Evolutionary conservation across 352 stramenopile species (phyloP), one percentile per base, ranked within the genome.

Genomic region (Phytophthora idaei): DNA sequence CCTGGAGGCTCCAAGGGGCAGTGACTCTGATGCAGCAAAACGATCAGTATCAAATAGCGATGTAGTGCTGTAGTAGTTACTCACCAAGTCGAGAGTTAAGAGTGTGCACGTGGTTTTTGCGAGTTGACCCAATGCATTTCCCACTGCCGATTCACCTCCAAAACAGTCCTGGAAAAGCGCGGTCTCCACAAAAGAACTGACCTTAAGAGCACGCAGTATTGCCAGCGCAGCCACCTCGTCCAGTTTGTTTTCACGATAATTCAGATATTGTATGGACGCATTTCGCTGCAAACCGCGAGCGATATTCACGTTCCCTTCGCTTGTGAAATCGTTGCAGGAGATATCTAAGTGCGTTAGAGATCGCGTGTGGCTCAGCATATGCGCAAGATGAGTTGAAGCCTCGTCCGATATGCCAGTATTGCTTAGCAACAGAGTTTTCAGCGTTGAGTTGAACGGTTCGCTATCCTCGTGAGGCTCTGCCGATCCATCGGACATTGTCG

Each of bases 111-210:
- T 81, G 1, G 9, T 46, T 32, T 59, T 76, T 8, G 76, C 37
- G 6, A 83, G 53, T 14, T 76, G 61, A 14, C 71, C 77, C 6
- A 89, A 39, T 4, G 71, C 70, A 27, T 47, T 50, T 1, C 74
- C 80, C 0, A 83, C 61, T 9, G 54, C 34, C 1, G 74, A 53
- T 21, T 74, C 68, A 2, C 71, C 67, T 21, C 63, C 61, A 57
- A 92, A 86, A 41, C 83, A 91, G 27, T 77, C 75, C 47, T 86
- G 82, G 51, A 93, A 88, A 8, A 87, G 56, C 37, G 62, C 74
- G 0, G 69, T 87, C 52, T 83, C 57, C n/a, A 93, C n/a, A 32
- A 64, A 61, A 2, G 53, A 55, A 36, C 87, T 78, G 3, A n/a
- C 37, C 0, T 53, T 68, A 11, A 90, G 55, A 1, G 81, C 75